Base-by-base conservation (phyloP, 2,329 filamentous ascomycete species). In the Neopestalotiopsis rosae region DNA sequence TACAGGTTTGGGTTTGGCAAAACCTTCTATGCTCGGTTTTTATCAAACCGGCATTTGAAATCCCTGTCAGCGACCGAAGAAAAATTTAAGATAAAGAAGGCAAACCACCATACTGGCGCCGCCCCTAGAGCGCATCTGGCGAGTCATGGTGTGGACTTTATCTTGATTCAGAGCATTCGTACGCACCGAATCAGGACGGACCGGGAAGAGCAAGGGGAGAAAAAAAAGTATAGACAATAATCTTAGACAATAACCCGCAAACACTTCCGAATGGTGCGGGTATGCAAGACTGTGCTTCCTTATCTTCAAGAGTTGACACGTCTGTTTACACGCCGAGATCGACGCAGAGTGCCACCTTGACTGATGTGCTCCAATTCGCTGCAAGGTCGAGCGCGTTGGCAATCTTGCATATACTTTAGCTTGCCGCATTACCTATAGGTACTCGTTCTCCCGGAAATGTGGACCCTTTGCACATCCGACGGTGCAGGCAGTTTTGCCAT, bases 321-420 rank as follows among this genome's bases (percentile, higher is more conserved):
- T 64, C 38, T 64, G 10, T 20, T 52, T 64, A 32, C 61, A 49
- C 61, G 28, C 10, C 20, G n/a, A 49, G 30, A 28, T 28, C 61
- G 40, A 42, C 34, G 14, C 12, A 9, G 13, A 38, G 34, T 52
- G 5, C 38, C 34, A 38, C 10, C 34, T 10, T 32, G 45, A 14
- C 24, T 45, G 63, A 28, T 32, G 17, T 42, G 14, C 42, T 66
- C 63, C 63, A 45, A 66, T 66, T 66, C 63, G 63, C 20, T 14
- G 63, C 10, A 17, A 14, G 49, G 42, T 6, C 63, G 20, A 17
- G 61, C 61, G 20, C 28, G 20, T 45, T 57, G 14, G 61, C 61
- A 45, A 52, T 66, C 45, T 28, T 32, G 42, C 63, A 30, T 40
- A 5, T 40, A 13, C 24, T 20, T 34, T n/a, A 9, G 24, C 49